phyloP scores from a whole-genome alignment of 1,139 yeast species.

The Candida frijolesensis region DNA sequence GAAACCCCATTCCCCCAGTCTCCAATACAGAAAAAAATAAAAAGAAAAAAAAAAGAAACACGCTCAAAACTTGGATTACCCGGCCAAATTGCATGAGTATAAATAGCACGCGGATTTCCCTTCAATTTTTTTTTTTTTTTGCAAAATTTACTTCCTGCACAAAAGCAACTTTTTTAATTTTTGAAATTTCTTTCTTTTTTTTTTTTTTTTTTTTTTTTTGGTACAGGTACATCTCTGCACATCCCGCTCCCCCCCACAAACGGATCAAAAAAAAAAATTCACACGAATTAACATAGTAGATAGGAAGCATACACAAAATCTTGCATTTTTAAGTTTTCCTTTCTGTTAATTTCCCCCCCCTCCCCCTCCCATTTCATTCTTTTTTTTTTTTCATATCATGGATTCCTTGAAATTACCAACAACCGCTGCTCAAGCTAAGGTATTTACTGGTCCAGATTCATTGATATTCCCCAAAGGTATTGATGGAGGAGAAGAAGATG shows the following conservation, averaged over 20 bases:
- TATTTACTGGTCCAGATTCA: conserved; percentile 69
- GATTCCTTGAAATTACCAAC: conserved; percentile 77
- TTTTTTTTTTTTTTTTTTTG: neutral
- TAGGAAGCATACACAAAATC: conserved; percentile 1
- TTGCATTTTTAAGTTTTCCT: conserved; percentile 3
- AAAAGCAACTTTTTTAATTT: too few relatives aligned
- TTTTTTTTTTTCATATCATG: conserved; percentile 35
- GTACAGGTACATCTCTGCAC: neutral
- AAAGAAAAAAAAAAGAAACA: neutral
- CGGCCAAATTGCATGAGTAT: conserved; percentile 4
- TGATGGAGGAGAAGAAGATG: conserved; percentile 21
- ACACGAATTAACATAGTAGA: neutral
- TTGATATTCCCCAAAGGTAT: conserved; percentile 61
- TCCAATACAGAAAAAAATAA: neutral
- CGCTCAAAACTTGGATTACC: neutral
- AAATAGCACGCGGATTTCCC: conserved; percentile 5
- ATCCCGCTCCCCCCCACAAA: neutral
- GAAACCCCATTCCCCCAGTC: too few relatives aligned
- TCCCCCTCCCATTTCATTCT: neutral
- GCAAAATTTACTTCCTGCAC: neutral
- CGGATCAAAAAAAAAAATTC: conserved; percentile 1
- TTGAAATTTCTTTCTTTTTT: neutral
- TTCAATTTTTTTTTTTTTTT: neutral
- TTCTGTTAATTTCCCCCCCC: neutral
- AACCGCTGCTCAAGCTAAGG: conserved; percentile 80